Evolutionary conservation across 371 early-diverging fungal species (phyloP).

Genomic region (Apophysomyces ossiformis): DNA sequence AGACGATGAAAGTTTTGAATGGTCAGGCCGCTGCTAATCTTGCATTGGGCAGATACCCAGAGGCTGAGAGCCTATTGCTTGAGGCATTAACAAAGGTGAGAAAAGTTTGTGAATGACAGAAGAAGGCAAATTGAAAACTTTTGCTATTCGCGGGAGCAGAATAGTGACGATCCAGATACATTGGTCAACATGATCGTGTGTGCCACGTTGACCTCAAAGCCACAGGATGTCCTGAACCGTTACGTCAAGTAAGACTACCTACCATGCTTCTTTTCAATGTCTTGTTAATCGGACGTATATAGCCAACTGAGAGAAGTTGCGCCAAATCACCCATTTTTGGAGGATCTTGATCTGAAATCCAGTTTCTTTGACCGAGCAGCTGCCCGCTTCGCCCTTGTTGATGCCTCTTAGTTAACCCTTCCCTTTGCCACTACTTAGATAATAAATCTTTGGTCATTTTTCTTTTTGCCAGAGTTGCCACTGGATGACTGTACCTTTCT

Average conservation of each 20-base stretch:
- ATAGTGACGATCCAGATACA: conserved; percentile 81
- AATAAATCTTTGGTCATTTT: not conserved
- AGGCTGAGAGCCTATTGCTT: conserved; percentile 83
- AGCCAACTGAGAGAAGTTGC: conserved; percentile 81
- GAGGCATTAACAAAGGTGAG: conserved; percentile 80
- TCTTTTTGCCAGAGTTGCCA: no score
- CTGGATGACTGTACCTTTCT: no score
- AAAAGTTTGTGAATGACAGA: not conserved
- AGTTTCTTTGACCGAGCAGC: conserved; percentile 80
- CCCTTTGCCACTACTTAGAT: not conserved
- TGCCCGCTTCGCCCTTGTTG: conserved; percentile 44
- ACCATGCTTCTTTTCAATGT: not conserved
- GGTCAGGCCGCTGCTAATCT: conserved; percentile 88
- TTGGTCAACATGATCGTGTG: conserved; percentile 86
- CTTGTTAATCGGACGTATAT: conserved; percentile 14
- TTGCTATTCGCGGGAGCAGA: conserved; percentile 38
- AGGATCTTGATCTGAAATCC: conserved; percentile 78
- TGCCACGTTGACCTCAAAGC: conserved; percentile 70
- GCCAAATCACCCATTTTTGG: conserved; percentile 81
- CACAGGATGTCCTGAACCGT: conserved; percentile 66
- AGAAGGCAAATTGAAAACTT: not conserved
- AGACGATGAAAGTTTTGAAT: conserved; percentile 79
- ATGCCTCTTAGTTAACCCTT: conserved; percentile 30
- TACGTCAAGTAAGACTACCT: conserved; percentile 65
- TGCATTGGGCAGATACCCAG: conserved; percentile 81